Percentiles rank a stretch among this genome's conserved stretches.
These are phyloP conservation scores for Eucommia ulmoides DNA, from an alignment of 257 asterid genomes.

Conservation along the genomic window DNA sequence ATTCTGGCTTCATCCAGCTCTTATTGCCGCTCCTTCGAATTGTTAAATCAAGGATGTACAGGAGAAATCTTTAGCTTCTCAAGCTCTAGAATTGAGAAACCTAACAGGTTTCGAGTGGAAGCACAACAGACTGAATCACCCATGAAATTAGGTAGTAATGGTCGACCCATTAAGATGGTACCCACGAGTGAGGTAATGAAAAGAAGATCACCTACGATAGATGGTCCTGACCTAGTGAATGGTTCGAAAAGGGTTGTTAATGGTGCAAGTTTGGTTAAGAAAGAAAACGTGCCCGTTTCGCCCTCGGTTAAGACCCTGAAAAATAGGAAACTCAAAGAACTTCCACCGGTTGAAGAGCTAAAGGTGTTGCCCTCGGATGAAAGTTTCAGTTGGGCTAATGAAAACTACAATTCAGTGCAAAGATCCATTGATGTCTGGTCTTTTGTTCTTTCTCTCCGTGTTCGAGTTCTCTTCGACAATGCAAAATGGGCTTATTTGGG, in stretches of 20 bases:
- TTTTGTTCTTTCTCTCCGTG: slow-evolving; percentile 77
- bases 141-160: slow-evolving; percentile 32
- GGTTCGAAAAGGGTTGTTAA: slow-evolving; percentile 27
- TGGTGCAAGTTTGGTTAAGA: slow-evolving; percentile 35
- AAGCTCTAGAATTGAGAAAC: slow-evolving; percentile 19
- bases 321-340: slow-evolving; percentile 18
- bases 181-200: slow-evolving; percentile 50
- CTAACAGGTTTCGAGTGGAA: slow-evolving; percentile 18
- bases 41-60: slow-evolving; percentile 21
- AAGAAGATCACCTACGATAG: slow-evolving; percentile 19
- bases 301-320: slow-evolving; percentile 14
- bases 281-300: slow-evolving; percentile 22
- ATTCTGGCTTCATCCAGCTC: slow-evolving; percentile 61
- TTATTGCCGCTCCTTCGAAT: slow-evolving; percentile 41
- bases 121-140: slow-evolving; percentile 53
- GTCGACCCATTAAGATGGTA: slow-evolving; percentile 59
- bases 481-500: slow-evolving; percentile 71
- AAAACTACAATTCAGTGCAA: slow-evolving; percentile 69
- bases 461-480: slow-evolving; percentile 67
- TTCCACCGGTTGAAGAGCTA: slow-evolving; percentile 55
- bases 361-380: slow-evolving; percentile 88
- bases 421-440: slow-evolving; percentile 90
- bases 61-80: slow-evolving; percentile 42
- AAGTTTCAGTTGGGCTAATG: slow-evolving; percentile 94
- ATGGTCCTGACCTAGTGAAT: slow-evolving; percentile 24